phyloP scores from a whole-genome alignment of 495 filamentous ascomycete genomes.

The Cudoniella acicularis region DNA sequence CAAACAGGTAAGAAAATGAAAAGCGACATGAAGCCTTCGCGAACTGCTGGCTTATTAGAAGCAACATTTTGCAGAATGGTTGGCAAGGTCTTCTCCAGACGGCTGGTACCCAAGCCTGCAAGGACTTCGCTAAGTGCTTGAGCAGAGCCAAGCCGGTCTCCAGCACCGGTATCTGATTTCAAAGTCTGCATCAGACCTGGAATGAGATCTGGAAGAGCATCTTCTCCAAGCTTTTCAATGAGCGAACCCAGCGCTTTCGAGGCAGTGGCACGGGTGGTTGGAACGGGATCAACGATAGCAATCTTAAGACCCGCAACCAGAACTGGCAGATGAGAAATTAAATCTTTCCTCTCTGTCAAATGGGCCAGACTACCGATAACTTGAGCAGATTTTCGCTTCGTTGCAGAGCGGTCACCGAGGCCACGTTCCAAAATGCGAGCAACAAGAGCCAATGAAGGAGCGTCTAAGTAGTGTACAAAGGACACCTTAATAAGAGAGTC shows the following conservation, averaged over 20 bases:
- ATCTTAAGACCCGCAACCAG: conserved; percentile 85
- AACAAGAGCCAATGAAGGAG: conserved; percentile 89
- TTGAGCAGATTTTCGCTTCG: conserved; percentile 91
- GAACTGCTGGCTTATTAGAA: conserved; percentile 82
- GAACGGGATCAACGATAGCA: conserved; percentile 91
- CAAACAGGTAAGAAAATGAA: conserved; percentile 99
- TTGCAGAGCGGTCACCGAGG: conserved; percentile 82
- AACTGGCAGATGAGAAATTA: conserved; percentile 86
- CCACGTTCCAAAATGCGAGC: conserved; percentile 94
- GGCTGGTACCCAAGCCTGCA: conserved; percentile 85
- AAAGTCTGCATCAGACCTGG: conserved; percentile 95
- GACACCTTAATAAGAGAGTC: conserved; percentile 92
- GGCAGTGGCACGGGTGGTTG: conserved; percentile 92
- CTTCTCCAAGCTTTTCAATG: conserved; percentile 95
- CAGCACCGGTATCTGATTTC: conserved; percentile 94
- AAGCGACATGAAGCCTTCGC: conserved; percentile 98
- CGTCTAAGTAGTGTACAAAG: conserved; percentile 94
- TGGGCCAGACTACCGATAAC: conserved; percentile 97
- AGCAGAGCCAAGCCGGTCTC: conserved; percentile 91
- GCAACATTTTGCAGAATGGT: conserved; percentile 95
- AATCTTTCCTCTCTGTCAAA: conserved; percentile 92
- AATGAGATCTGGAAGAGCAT: conserved; percentile 94
- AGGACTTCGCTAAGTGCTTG: conserved; percentile 97
- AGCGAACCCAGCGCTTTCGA: conserved; percentile 94
- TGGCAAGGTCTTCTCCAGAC: conserved; percentile 92